phyloP scores from a whole-genome alignment of 768 basidiomycete genomes.

The Leccinum longicurvipes region DNA sequence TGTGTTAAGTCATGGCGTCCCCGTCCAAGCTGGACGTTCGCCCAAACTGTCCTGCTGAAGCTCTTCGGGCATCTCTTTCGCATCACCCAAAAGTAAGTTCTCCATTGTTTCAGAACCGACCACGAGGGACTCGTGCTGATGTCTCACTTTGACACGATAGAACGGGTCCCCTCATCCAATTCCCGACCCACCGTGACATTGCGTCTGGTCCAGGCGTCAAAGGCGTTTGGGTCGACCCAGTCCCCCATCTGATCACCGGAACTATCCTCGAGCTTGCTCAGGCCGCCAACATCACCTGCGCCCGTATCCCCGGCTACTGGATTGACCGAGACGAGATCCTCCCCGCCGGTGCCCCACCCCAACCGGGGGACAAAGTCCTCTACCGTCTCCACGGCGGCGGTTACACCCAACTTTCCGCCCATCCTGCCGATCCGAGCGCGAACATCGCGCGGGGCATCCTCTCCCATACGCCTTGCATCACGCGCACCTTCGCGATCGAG shows the following conservation, averaged over 20 bases:
- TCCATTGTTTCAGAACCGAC: too few relatives aligned
- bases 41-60: conserved; percentile 18
- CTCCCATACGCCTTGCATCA: conserved; percentile 10
- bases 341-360: conserved; percentile 18
- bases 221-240: conserved; percentile 35
- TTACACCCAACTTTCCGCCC: conserved; percentile 27
- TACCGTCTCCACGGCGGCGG: conserved; percentile 33
- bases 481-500: conserved; percentile 40
- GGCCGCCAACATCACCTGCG: conserved; percentile 25
- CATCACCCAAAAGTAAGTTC: conserved; percentile 23
- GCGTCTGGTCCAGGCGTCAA: conserved; percentile 21
- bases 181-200: conserved; percentile 22
- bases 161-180: conserved; percentile 15
- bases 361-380: conserved; percentile 33
- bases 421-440: conserved; percentile 24
- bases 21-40: conserved; percentile 22
- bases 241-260: conserved; percentile 32
- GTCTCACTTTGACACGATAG: conserved; percentile 2
- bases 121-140: not conserved
- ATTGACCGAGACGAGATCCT: conserved; percentile 21
- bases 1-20: conserved; percentile 23
- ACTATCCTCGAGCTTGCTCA: conserved; percentile 28
- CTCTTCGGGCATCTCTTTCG: conserved; percentile 17
- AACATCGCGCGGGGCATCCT: conserved; percentile 22
- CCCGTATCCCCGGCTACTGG: conserved; percentile 38